These are phyloP conservation scores for Wickerhamiella occidentalis DNA, from an alignment of 805 yeast genomes.

Conservation along the genomic window DNA sequence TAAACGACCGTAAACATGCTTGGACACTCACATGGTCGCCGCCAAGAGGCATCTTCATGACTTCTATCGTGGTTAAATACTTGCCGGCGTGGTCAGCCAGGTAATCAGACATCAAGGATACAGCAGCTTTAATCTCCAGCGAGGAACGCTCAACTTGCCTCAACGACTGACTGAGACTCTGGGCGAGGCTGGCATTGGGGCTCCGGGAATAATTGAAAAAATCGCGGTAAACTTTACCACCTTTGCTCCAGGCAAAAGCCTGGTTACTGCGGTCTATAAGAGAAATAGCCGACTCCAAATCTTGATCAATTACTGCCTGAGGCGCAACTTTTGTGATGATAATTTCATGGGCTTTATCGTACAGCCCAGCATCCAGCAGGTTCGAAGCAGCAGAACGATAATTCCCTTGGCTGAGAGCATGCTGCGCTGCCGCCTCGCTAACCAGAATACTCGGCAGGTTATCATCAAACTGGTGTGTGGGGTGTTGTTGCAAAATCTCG, in stretches of 20 bases:
- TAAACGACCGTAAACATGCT: neutral
- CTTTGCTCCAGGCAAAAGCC: constrained; percentile 25
- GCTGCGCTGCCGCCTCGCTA: constrained; percentile 48
- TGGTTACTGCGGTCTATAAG: constrained; percentile 22
- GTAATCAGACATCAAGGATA: constrained; percentile 22
- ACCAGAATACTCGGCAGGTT: constrained; percentile 32
- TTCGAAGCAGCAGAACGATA: constrained; percentile 49
- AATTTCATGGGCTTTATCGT: constrained; percentile 51
- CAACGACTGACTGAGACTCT: constrained; percentile 1
- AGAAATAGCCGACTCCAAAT: constrained; percentile 18
- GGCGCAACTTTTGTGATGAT: constrained; percentile 61
- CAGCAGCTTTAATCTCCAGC: constrained; percentile 20
- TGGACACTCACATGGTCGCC: neutral
- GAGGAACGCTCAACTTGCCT: constrained; percentile 11
- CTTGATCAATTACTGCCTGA: constrained; percentile 43
- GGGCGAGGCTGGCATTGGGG: constrained; percentile 8
- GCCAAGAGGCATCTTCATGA: constrained; percentile 17
- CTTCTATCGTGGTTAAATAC: constrained; percentile 6
- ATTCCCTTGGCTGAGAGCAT: constrained; percentile 39
- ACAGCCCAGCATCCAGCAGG: constrained; percentile 47
- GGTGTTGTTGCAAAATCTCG: constrained; percentile 9
- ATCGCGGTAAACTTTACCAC: constrained; percentile 31
- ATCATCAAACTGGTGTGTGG: constrained; percentile 24
- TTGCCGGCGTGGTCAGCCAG: constrained; percentile 17
- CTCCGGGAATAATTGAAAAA: constrained; percentile 15